phyloP scores from a whole-genome alignment of 2,329 filamentous ascomycete species.

The Fusarium sororula region DNA sequence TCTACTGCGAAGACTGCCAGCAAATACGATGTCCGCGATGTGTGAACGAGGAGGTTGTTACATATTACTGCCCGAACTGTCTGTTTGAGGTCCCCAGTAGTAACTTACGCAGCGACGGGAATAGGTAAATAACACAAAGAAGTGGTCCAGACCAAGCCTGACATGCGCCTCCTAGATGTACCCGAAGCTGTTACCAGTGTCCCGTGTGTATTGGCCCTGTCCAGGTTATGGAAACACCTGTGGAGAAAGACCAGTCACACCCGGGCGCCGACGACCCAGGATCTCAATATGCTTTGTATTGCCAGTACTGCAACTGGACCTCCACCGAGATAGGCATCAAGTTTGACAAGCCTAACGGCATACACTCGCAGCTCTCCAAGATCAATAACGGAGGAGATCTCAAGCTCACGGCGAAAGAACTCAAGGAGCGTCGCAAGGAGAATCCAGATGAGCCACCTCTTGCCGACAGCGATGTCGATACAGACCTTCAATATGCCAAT shows the following conservation, averaged over 20 bases:
- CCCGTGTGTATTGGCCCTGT: conserved; percentile 87
- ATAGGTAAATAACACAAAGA: conserved; percentile 69
- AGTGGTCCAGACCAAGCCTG: conserved; percentile 17
- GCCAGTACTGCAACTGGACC: conserved; percentile 93
- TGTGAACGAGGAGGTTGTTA: conserved; percentile 91
- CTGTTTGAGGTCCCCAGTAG: conserved; percentile 96
- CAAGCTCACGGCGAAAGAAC: conserved; percentile 60
- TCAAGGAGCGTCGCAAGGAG: conserved; percentile 62
- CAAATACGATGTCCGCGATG: conserved; percentile 94
- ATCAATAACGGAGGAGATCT: conserved; percentile 69
- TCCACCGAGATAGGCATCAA: conserved; percentile 89
- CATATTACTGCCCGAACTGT: conserved; percentile 94
- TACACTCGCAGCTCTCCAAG: conserved; percentile 80
- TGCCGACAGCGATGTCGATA: conserved; percentile 60
- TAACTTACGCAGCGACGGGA: conserved; percentile 90
- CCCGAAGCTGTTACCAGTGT: conserved; percentile 94
- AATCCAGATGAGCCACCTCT: conserved; percentile 50
- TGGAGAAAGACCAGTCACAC: conserved; percentile 52
- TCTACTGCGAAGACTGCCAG: conserved; percentile 98
- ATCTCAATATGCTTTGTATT: conserved; percentile 75
- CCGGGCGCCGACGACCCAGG: conserved; percentile 52
- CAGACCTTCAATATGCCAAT: conserved; percentile 77
- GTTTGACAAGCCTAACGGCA: conserved; percentile 88
- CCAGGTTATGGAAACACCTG: conserved; percentile 73
- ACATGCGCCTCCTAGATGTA: conserved; percentile 68